phyloP scores from a whole-genome alignment of 163 green algal genomes.

The Chloromonas sp. region DNA sequence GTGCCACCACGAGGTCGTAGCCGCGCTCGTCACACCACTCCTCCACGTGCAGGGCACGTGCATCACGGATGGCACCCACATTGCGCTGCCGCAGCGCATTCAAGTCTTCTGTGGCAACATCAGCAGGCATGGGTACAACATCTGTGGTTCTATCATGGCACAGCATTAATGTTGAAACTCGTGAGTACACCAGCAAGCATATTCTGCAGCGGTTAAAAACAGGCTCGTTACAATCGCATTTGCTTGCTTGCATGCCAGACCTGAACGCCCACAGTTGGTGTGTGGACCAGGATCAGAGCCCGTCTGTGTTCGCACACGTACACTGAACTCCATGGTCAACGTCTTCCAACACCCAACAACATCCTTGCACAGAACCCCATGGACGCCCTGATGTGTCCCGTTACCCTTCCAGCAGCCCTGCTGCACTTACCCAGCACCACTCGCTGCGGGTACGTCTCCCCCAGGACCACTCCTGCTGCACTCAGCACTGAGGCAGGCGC shows the following conservation, averaged over 20 bases:
- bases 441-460: slow-evolving; percentile 22
- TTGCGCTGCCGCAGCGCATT: background rate
- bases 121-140: background rate
- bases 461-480: slow-evolving; percentile 25
- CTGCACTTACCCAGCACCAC: slow-evolving; percentile 10
- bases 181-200: background rate
- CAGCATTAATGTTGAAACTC: background rate
- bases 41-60: background rate
- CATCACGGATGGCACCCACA: background rate
- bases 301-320: background rate
- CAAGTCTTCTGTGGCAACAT: background rate
- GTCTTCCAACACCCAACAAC: background rate
- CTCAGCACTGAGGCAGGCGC: slow-evolving; percentile 20
- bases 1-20: slow-evolving; percentile 26
- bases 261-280: too few species aligned
- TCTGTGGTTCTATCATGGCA: too few species aligned
- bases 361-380: background rate
- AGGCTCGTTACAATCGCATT: too few species aligned
- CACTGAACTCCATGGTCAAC: background rate
- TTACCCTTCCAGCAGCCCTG: slow-evolving; percentile 4
- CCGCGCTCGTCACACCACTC: slow-evolving; percentile 16
- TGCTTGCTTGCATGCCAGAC: too few species aligned
- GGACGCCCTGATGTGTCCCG: background rate
- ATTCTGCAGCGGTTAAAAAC: too few species aligned
- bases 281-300: too few species aligned